Conservation (phyloP, 192 early-diverging fungal genomes). For the Backusella macrospora region DNA sequence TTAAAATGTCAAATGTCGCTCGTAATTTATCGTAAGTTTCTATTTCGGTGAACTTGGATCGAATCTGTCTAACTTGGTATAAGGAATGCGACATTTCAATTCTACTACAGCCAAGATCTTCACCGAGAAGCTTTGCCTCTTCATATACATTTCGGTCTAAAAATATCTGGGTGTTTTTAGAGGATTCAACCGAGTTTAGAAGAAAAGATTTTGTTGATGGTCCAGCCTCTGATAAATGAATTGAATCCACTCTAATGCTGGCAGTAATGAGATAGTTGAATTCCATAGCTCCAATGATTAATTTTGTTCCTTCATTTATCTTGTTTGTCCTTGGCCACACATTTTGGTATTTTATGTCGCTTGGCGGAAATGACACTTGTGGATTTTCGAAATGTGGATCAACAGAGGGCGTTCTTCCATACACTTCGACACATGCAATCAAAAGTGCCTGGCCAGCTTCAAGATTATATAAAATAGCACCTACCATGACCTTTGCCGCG, state of each 20-base stretch:
- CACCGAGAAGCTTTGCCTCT: constrained; percentile 16
- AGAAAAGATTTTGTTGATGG: constrained; percentile 23
- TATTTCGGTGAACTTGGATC: neutral
- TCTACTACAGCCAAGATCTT: constrained; percentile 25
- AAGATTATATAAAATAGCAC: constrained; percentile 27
- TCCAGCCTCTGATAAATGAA: constrained; percentile 25
- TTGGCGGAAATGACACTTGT: constrained; percentile 15
- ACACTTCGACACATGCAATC: constrained; percentile 29
- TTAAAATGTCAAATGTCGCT: neutral
- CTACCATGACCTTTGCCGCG: constrained; percentile 24
- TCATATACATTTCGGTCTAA: constrained; percentile 19
- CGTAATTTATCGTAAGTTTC: constrained; percentile 3
- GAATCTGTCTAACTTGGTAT: constrained; percentile 6
- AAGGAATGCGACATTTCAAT: constrained; percentile 21
- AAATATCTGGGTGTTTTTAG: constrained; percentile 21
- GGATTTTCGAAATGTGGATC: constrained; percentile 29
- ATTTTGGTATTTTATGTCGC: constrained; percentile 14
- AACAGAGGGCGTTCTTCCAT: constrained; percentile 21
- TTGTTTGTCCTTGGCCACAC: constrained; percentile 22
- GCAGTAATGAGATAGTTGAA: constrained; percentile 33
- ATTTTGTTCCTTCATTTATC: constrained; percentile 14
- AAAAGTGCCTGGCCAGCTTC: constrained; percentile 30
- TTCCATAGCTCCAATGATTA: constrained; percentile 34
- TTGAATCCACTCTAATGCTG: constrained; percentile 23
- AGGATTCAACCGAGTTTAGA: constrained; percentile 27